These are phyloP conservation scores for Pichia norvegensis DNA, from an alignment of 1,139 yeast genomes.

Conservation along the genomic window DNA sequence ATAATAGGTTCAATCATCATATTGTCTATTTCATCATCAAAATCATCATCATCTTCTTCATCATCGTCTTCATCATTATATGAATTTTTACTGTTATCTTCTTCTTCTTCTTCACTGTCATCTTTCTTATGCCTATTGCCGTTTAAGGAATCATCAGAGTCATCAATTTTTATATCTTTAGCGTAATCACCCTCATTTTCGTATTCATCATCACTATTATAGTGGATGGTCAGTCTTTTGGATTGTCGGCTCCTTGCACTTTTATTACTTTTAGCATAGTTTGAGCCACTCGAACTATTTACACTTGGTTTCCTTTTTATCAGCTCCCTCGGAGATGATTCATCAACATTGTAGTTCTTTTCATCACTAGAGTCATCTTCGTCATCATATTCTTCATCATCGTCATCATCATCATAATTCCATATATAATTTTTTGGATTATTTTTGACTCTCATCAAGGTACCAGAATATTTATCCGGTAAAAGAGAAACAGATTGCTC, in stretches of 20 bases:
- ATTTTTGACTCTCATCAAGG: constrained; percentile 30
- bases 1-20: constrained; percentile 45
- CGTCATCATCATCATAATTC: constrained; percentile 32
- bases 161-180: constrained; percentile 9
- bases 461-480: constrained; percentile 31
- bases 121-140: constrained; percentile 13
- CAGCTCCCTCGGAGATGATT: constrained; percentile 18
- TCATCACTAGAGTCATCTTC: constrained; percentile 15
- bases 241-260: constrained; percentile 12
- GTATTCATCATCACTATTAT: constrained; percentile 21
- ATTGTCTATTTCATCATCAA: constrained; percentile 31
- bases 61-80: constrained; percentile 25
- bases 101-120: constrained; percentile 26
- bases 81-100: constrained; percentile 22
- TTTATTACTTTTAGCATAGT: constrained; percentile 7
- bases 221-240: constrained; percentile 6
- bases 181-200: constrained; percentile 27
- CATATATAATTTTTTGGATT: constrained; percentile 32
- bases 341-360: constrained; percentile 21
- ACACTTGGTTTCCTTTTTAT: constrained; percentile 7
- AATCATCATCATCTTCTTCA: constrained; percentile 25
- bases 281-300: constrained; percentile 7
- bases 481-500: constrained; percentile 32
- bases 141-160: background rate
- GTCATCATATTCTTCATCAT: constrained; percentile 26